Evolutionary conservation across 2,329 filamentous ascomycete genomes (phyloP), one percentile per base, ranked within the genome.

Genomic region (Cercospora zeina): DNA sequence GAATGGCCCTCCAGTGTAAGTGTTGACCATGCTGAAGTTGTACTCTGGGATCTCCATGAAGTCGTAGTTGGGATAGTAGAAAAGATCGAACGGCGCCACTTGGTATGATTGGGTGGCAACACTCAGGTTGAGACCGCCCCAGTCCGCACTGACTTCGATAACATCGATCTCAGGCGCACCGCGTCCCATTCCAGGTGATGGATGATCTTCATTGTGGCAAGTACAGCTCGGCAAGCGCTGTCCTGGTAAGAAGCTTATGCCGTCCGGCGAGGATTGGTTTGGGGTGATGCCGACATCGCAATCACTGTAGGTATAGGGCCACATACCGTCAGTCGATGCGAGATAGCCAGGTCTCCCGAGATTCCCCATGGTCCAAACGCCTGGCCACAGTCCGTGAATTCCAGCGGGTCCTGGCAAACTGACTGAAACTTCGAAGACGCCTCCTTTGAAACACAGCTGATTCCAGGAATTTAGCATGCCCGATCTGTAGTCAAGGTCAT

Each of bases 401-500:
- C 79, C 80, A 30, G 77, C 77, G 49, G 80, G 81, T 14, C 82
- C 82, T 19, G 82, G 81, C 2, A 84, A 71, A 11, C 81, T 83
- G 7, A 83, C 75, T 0, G 80, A 82, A 3, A 83, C 79, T 59
- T 84, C 82, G 56, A 82, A 78, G 19, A 81, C 78, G 11, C 82
- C 82, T 2, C 81, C 81, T 65, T 83, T 83, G 72, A 84, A 83
- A 70, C 82, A 84, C 4, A 83, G 68, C 71, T 76, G 71, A 51
- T 82, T 83, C 81, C 81, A 83, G 47, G 77, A 80, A 64, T 83
- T 80, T 51, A 83, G 65, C 80, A 82, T 83, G 8, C 80, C 80
- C 2, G 80, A 82, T 19, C 79, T 77, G 58, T 77, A 82, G 39
- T 78, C 72, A 7, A 82, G 76, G 53, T 82, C 82, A 71, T 90